phyloP scores from a whole-genome alignment of 2,329 filamentous ascomycete genomes.

The Sclerotinia minor region DNA sequence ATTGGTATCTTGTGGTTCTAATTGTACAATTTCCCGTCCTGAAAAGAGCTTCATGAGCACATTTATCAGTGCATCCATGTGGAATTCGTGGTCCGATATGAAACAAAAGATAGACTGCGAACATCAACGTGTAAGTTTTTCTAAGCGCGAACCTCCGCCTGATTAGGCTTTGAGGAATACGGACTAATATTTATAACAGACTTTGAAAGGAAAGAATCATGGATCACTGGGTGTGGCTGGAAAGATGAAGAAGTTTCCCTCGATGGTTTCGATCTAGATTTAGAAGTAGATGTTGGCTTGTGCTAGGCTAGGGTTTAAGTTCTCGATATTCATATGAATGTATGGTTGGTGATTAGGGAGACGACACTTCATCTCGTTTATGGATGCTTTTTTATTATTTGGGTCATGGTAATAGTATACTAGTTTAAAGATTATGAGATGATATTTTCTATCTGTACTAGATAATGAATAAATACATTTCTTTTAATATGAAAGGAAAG shows the following conservation, averaged over 20 bases:
- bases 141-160: neutral
- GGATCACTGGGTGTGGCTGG: neutral
- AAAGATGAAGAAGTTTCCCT: constrained; percentile 3
- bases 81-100: constrained; percentile 6
- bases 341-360: neutral
- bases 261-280: neutral
- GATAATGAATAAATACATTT: neutral
- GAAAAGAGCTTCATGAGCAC: neutral
- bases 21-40: neutral
- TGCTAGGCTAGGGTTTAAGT: neutral
- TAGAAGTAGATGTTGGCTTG: neutral
- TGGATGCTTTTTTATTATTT: neutral
- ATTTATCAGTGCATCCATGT: neutral
- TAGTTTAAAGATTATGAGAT: neutral
- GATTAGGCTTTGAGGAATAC: neutral
- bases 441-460: neutral
- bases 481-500: neutral
- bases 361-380: constrained; percentile 1
- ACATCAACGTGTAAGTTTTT: neutral
- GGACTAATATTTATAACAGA: neutral
- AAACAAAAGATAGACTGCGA: neutral
- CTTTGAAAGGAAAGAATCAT: neutral
- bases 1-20: neutral
- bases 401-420: neutral
- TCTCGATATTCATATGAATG: neutral